Conservation (phyloP, 2,329 filamentous ascomycete species). For the Gyromitra esculenta region DNA sequence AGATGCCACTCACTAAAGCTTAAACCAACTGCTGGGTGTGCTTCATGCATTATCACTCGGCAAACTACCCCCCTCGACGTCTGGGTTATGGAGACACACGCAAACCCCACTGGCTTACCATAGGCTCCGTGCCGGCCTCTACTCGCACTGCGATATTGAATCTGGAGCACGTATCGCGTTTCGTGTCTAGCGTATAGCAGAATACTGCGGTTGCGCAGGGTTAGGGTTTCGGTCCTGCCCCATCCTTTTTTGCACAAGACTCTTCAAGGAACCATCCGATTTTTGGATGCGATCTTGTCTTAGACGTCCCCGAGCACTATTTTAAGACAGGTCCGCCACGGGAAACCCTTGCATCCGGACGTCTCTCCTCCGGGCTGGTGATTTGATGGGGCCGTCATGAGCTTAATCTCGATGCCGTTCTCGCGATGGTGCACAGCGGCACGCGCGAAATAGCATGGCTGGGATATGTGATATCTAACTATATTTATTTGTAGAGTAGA, state of each 20-base stretch:
- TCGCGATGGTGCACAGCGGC: neutral
- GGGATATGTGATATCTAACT: neutral
- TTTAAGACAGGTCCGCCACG: neutral
- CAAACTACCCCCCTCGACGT: too few relatives aligned
- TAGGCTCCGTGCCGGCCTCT: too few relatives aligned
- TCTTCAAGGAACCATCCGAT: neutral
- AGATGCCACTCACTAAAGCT: too few relatives aligned
- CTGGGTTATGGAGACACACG: too few relatives aligned
- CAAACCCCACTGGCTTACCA: too few relatives aligned
- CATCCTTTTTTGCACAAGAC: too few relatives aligned
- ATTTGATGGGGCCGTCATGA: neutral
- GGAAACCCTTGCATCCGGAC: neutral
- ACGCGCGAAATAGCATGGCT: neutral
- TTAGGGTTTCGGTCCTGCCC: constrained; percentile 7
- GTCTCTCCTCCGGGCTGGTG: neutral
- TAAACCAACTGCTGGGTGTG: too few relatives aligned
- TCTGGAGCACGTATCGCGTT: too few relatives aligned
- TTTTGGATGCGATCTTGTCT: constrained; percentile 14
- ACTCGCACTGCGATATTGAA: too few relatives aligned
- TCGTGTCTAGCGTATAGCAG: too few relatives aligned
- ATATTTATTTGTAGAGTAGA: neutral
- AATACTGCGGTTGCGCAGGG: constrained; percentile 1
- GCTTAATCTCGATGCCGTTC: constrained; percentile 16
- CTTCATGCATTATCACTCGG: too few relatives aligned
- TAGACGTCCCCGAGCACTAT: neutral